These are phyloP conservation scores for Suhomyces kilbournensis DNA, from an alignment of 805 yeast genomes.

Conservation along the genomic window DNA sequence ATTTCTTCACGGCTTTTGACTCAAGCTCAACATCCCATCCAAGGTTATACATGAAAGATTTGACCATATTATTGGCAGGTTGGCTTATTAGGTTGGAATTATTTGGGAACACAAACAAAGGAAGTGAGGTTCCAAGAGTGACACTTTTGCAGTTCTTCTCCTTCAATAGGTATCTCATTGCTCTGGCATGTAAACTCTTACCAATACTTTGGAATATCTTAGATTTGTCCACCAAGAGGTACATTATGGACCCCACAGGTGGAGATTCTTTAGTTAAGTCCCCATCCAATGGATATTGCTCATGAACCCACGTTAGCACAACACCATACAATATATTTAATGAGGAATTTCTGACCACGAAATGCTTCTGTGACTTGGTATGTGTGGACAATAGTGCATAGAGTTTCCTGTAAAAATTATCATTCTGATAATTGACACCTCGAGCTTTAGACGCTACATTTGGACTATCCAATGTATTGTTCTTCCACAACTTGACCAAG, in stretches of 20 bases:
- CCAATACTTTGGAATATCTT: constrained; percentile 56
- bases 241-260: constrained; percentile 41
- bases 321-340: constrained; percentile 54
- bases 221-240: constrained; percentile 50
- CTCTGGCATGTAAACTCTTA: constrained; percentile 50
- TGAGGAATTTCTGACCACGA: constrained; percentile 56
- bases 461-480: constrained; percentile 25
- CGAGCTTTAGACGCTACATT: constrained; percentile 13
- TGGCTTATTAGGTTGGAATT: constrained; percentile 15
- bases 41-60: constrained; percentile 34
- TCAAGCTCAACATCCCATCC: constrained; percentile 37
- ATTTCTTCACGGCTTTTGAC: constrained; percentile 17
- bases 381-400: constrained; percentile 29
- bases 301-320: constrained; percentile 51
- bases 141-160: constrained; percentile 42
- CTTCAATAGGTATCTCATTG: constrained; percentile 45
- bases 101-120: constrained; percentile 39
- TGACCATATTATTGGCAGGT: constrained; percentile 20
- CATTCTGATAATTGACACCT: constrained; percentile 23
- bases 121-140: constrained; percentile 46
- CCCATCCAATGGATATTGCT: constrained; percentile 9
- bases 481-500: constrained; percentile 42
- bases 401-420: constrained; percentile 27
- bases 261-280: constrained; percentile 9
- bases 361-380: constrained; percentile 40